Evolutionary conservation across 1,284 basidiomycete genomes (phyloP).

Genomic region (Phellinidium pouzarii): DNA sequence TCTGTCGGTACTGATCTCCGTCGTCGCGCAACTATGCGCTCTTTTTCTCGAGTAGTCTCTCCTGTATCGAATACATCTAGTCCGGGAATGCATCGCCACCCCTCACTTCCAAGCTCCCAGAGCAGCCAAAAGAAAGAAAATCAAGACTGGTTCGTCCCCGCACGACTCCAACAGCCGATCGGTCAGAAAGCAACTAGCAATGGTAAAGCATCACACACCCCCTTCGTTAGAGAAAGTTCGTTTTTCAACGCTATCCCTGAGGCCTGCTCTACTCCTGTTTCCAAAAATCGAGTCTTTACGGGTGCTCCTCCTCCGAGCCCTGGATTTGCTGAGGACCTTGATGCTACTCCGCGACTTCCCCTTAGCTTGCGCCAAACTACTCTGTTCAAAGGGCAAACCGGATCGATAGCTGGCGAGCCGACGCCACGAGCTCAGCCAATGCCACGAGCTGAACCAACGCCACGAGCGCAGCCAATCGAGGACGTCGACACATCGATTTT

Average conservation of each 20-base stretch:
- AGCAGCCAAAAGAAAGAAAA: constrained; percentile 9
- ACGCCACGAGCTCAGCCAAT: constrained; percentile 8
- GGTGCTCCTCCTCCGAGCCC: constrained; percentile 3
- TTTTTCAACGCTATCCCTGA: constrained; percentile 16
- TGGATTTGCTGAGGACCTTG: constrained; percentile 1
- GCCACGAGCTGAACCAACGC: constrained; percentile 12
- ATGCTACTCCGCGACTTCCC: constrained; percentile 17
- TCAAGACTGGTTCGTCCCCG: constrained; percentile 15
- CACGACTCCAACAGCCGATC: constrained; percentile 8
- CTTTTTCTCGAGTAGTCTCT: constrained; percentile 15
- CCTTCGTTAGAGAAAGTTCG: constrained; percentile 15
- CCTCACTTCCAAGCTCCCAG: constrained; percentile 11
- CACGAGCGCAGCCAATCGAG: constrained; percentile 1
- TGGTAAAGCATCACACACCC: neutral
- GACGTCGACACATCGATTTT: neutral
- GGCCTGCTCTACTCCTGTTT: constrained; percentile 17
- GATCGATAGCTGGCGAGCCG: constrained; percentile 6
- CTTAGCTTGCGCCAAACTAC: neutral
- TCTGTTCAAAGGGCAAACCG: neutral
- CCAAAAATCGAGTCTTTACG: neutral
- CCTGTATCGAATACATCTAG: constrained; percentile 13
- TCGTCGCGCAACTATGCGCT: constrained; percentile 16
- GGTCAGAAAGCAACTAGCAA: constrained; percentile 4
- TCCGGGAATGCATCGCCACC: constrained; percentile 11
- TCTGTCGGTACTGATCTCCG: constrained; percentile 22